phyloP scores from a whole-genome alignment of 164 flowering plant species.

The Sextonia rubra region DNA sequence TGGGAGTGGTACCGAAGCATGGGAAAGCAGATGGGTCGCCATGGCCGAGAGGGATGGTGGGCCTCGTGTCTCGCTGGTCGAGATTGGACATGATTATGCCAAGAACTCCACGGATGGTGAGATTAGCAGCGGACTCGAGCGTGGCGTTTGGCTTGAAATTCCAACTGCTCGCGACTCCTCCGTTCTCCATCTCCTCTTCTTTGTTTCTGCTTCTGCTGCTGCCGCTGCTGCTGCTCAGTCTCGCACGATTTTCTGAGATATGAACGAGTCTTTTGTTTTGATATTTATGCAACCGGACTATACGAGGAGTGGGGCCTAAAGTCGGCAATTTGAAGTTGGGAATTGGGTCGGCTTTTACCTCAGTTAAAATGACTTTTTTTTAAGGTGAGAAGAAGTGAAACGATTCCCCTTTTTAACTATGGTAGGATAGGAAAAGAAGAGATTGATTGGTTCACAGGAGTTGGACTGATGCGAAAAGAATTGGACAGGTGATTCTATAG shows the following conservation, averaged over 20 bases:
- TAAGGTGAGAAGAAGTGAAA: too few species aligned
- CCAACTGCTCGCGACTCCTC: slow-evolving; percentile 17
- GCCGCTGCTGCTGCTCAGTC: not conserved
- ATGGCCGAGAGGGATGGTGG: slow-evolving; percentile 32
- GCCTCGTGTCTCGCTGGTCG: slow-evolving; percentile 16
- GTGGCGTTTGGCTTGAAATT: slow-evolving; percentile 22
- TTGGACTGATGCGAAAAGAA: too few species aligned
- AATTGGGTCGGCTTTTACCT: too few species aligned
- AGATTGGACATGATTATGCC: slow-evolving; percentile 15
- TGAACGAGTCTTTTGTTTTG: too few species aligned
- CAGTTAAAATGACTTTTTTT: too few species aligned
- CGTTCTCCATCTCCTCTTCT: slow-evolving; percentile 17
- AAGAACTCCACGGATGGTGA: slow-evolving; percentile 25
- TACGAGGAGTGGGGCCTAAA: too few species aligned
- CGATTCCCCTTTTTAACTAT: too few species aligned
- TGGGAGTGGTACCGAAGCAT: slow-evolving; percentile 25
- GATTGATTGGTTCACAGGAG: too few species aligned
- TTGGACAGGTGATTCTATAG: too few species aligned
- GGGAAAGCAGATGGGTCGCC: slow-evolving; percentile 43
- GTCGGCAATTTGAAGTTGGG: too few species aligned
- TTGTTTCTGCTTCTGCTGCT: not conserved
- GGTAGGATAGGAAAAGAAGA: too few species aligned
- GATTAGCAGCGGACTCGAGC: slow-evolving; percentile 12
- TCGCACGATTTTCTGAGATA: not conserved
- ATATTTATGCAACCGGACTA: too few species aligned